Conservation (phyloP, 176 grass and related monocot species). For the Phyllostachys edulis region DNA sequence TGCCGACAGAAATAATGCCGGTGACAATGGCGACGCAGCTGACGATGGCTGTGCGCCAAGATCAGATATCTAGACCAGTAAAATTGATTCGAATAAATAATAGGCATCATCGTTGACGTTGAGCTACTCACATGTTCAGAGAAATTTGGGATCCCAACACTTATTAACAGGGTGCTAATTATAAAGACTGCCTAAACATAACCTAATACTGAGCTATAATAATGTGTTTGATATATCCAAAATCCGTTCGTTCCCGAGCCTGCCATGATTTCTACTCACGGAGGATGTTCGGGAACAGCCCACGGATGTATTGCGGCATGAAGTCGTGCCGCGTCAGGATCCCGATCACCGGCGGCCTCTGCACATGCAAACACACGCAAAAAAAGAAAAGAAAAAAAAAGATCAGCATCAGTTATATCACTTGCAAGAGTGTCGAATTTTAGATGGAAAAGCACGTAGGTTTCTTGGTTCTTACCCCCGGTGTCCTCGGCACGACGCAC, state of each 20-base stretch:
- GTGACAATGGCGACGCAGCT: not conserved
- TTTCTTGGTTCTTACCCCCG: conserved; percentile 28
- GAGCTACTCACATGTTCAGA: not conserved
- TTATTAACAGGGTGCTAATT: not conserved
- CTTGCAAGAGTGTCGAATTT: not conserved
- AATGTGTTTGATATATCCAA: not conserved
- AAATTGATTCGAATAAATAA: not conserved
- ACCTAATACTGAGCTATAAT: not conserved
- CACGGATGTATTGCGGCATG: conserved; percentile 61
- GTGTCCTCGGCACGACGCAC: conserved; percentile 65
- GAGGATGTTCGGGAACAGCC: conserved; percentile 28
- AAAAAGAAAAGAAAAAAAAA: no score
- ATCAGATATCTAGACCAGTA: not conserved
- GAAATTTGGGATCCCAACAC: not conserved
- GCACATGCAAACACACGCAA: not conserved
- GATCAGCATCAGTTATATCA: not conserved
- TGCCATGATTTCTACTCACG: conserved; percentile 16
- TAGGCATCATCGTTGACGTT: not conserved
- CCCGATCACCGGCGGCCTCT: conserved; percentile 57
- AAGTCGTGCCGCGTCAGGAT: conserved; percentile 73
- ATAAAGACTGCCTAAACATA: not conserved
- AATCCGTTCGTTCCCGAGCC: no score
- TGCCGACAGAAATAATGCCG: not conserved
- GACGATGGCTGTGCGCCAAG: not conserved
- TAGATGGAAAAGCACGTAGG: not conserved